Evolutionary conservation across 2,329 filamentous ascomycete species (phyloP).

Genomic region (Aspergillus thermomutatus): DNA sequence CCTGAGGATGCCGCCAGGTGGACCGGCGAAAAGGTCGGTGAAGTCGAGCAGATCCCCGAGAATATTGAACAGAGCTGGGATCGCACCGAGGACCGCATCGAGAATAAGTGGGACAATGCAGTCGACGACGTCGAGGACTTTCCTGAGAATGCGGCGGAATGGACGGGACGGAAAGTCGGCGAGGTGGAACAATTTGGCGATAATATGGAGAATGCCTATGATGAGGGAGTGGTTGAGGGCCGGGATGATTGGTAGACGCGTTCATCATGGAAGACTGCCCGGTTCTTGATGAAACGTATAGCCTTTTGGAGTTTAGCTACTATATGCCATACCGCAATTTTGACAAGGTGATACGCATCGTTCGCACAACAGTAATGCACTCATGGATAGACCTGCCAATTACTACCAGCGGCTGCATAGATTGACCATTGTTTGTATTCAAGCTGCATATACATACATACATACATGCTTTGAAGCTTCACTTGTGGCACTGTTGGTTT

Average conservation of each 20-base stretch:
- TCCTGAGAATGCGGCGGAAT: constrained; percentile 37
- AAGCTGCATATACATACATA: neutral
- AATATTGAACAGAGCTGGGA: constrained; percentile 32
- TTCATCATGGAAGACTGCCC: neutral
- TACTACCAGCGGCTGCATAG: neutral
- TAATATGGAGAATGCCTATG: constrained; percentile 43
- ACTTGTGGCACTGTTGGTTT: neutral
- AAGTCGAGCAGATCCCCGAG: constrained; percentile 41
- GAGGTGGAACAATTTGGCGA: constrained; percentile 44
- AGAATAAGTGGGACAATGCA: constrained; percentile 21
- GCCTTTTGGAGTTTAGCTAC: no score
- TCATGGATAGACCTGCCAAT: neutral
- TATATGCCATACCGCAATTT: neutral
- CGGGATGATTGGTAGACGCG: constrained; percentile 15
- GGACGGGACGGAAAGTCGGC: constrained; percentile 41
- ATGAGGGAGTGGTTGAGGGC: constrained; percentile 35
- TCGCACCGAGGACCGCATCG: constrained; percentile 28
- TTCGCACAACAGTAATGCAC: neutral
- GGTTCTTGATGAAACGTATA: no score
- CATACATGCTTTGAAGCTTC: neutral
- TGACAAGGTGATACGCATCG: neutral
- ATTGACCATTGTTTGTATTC: no score
- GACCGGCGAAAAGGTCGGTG: constrained; percentile 42
- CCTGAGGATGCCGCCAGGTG: constrained; percentile 44
- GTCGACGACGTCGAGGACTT: constrained; percentile 32